Evolutionary conservation across 169 alveolate species (phyloP), one percentile per base, ranked within the genome.

Genomic region (Plasmodium chabaudi): DNA sequence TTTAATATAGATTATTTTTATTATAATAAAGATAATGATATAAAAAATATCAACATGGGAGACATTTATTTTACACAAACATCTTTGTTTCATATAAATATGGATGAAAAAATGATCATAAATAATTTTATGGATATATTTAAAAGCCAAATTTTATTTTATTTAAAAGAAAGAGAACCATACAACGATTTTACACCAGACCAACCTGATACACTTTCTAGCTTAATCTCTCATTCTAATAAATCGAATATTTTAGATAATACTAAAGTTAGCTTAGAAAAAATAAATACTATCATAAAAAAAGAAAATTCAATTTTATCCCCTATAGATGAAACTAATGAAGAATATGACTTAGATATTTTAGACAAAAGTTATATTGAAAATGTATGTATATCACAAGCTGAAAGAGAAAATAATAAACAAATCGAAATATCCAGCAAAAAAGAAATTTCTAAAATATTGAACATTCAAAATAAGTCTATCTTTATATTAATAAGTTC

Each of bases 71-170:
- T 63, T 21, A 60, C 88, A 19, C 46, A 59, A 68, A 55, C 56
- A 12, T n/a, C 47, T 39, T 15, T 67, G 6, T 53, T 67, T 46
- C 73, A 64, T 19, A 19, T 53, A 55, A 27, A 42, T 67, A 46
- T 42, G 49, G 74, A 65, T 9, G 82, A 46, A 2, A 79, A 79
- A 79, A 47, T 79, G 39, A 17, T 79, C 9, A 79, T 79, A 79
- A 79, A 79, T 49, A 79, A 79, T 79, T 79, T 79, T 55, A 53
- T 79, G 17, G 89, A 79, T 60, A 79, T 79, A 27, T 79, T 79
- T 67, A 79, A 79, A 79, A 79, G 82, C 47, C 49, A 79, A 34
- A 65, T 79, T 51, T 55, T 79, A 42, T 53, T 25, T 44, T 79
- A 42, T 67, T 67, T 79, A 67, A 79, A 57, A 65, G 88, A 56